A percentile compares a stretch with the other conserved stretches of the same genome.
These are phyloP conservation scores for Endocarpon pusillum DNA, from an alignment of 495 filamentous ascomycete genomes.

Conservation along the genomic window DNA sequence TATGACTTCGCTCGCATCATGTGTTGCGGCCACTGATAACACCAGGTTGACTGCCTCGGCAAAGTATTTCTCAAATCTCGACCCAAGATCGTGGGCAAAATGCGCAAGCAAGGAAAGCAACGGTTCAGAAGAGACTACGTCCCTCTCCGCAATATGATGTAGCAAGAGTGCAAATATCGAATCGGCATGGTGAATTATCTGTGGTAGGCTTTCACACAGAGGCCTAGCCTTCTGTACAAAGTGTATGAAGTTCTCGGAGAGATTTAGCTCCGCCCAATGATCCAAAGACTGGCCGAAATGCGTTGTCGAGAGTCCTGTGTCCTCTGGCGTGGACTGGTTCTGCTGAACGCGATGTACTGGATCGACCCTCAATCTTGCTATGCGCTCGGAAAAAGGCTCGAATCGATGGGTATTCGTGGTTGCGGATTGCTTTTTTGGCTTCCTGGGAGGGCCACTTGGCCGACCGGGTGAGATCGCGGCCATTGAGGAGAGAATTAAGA, in stretches of 20 bases:
- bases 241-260: constrained; percentile 57
- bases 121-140: constrained; percentile 64
- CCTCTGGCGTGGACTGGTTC: constrained; percentile 51
- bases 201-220: constrained; percentile 74
- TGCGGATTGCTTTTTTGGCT: constrained; percentile 39
- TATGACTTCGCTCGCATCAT: constrained; percentile 56
- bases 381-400: constrained; percentile 83
- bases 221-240: constrained; percentile 58
- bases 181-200: constrained; percentile 75
- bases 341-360: constrained; percentile 71
- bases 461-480: constrained; percentile 43
- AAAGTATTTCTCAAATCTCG: constrained; percentile 80
- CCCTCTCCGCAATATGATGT: constrained; percentile 58
- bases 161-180: constrained; percentile 65
- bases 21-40: constrained; percentile 40
- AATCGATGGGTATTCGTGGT: constrained; percentile 72
- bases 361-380: constrained; percentile 85
- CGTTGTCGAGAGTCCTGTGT: constrained; percentile 50
- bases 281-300: constrained; percentile 69
- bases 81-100: constrained; percentile 80
- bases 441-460: constrained; percentile 46
- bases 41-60: constrained; percentile 50
- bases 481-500: constrained; percentile 19
- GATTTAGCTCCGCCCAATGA: constrained; percentile 79
- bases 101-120: constrained; percentile 68